These are phyloP conservation scores for Komagataella mondaviorum DNA, from an alignment of 805 yeast species.

Conservation along the genomic window DNA sequence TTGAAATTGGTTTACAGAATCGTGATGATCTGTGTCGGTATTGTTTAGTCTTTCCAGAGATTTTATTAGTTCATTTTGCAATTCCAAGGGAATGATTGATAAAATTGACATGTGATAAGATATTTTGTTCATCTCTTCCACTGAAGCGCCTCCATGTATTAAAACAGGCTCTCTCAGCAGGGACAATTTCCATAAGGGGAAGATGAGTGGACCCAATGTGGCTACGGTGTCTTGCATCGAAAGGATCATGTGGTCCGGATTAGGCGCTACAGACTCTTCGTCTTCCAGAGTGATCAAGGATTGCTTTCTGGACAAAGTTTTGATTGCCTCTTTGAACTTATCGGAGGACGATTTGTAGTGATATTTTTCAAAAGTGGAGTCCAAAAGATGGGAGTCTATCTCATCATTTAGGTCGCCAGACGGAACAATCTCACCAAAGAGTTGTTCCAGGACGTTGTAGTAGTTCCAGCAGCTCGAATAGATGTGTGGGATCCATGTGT, in stretches of 20 bases:
- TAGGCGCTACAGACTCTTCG: slow-evolving; percentile 10
- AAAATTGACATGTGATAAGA: slow-evolving; percentile 46
- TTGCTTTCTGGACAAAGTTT: slow-evolving; percentile 3
- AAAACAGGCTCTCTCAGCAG: slow-evolving; percentile 44
- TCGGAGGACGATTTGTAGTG: slow-evolving; percentile 1
- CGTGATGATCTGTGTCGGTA: slow-evolving; percentile 1
- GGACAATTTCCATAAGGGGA: slow-evolving; percentile 50
- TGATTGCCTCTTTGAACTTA: slow-evolving; percentile 11
- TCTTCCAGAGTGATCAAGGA: slow-evolving; percentile 4
- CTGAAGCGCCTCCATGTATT: slow-evolving; percentile 21
- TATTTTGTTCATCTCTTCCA: slow-evolving; percentile 31
- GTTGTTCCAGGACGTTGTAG: slow-evolving; percentile 8
- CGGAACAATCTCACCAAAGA: slow-evolving; percentile 14
- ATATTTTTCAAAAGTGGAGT: not conserved
- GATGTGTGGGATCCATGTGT: not conserved
- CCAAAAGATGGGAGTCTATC: not conserved
- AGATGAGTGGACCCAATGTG: slow-evolving; percentile 50
- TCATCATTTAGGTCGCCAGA: slow-evolving; percentile 16
- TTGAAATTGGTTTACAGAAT: slow-evolving; percentile 9
- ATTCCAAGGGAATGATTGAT: slow-evolving; percentile 50
- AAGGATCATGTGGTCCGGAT: slow-evolving; percentile 28
- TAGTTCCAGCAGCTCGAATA: slow-evolving; percentile 12
- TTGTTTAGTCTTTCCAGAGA: not conserved
- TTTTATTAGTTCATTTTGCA: slow-evolving; percentile 17
- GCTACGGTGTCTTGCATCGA: slow-evolving; percentile 32